Evolutionary conservation across 331 rosid genomes (phyloP), one percentile per base, ranked within the genome.

Genomic region (Dryas integrifolia): DNA sequence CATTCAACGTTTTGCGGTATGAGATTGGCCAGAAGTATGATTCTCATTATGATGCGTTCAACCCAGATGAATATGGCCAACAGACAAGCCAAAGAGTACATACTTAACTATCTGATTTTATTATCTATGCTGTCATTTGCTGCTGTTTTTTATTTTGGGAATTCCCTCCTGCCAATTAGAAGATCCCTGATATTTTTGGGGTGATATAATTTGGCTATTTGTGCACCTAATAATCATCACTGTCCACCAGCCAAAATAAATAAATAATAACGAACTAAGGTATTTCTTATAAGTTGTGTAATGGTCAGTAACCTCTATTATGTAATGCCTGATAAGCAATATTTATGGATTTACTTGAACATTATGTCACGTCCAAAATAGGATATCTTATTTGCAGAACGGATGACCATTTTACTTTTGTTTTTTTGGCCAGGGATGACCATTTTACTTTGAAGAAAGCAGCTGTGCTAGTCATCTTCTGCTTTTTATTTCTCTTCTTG

Each of bases 1-100:
- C 89, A 68, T 91, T 89, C 81, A 88, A 88, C 41, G 43, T 95
- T 76, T 82, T 95, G 85, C 92, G 90, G 59, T 88, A 95, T 82
- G 77, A 84, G 85, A 58, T 91, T 41, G 96, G 97, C 58, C 97
- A 91, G 83, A 91, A 39, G 76, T 95, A 91, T 75, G 70, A 72
- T 72, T 82, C 96, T 70, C 98, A 95, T 72, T 88, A 84, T 73
- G 96, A 88, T 9, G 85, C 90, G 11, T 87, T 91, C 88, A 30
- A 80, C 74, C 83, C 88, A 40, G 9, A 82, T 3, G 85, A 83
- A 80, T 91, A 86, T 76, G 96, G 92, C 55, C 87, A 91, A 58
- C 92, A 82, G 75, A 72, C 73, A 81, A 88, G 93, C 82, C 90
- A 84, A 80, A 89, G 97, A 90, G 96, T 93, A 77, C 14, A 3